Percentiles rank a stretch among this genome's conserved stretches.
These are phyloP conservation scores for Pyronema domesticum DNA, from an alignment of 495 filamentous ascomycete species.

Conservation along the genomic window DNA sequence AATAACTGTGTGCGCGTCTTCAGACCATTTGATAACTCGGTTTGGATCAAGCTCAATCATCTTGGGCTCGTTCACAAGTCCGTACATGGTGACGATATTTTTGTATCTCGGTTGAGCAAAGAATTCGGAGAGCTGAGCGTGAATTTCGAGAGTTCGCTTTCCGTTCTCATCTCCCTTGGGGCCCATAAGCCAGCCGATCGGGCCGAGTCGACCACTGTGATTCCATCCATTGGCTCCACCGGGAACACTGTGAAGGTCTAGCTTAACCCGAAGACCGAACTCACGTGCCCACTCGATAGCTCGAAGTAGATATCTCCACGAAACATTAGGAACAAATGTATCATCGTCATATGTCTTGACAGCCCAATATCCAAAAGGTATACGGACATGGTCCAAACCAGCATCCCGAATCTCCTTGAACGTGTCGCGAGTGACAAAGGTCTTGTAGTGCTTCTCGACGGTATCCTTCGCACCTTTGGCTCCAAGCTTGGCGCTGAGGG, in stretches of 20 bases:
- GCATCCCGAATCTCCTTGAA: conserved; percentile 72
- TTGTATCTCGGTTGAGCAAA: conserved; percentile 73
- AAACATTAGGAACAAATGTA: conserved; percentile 68
- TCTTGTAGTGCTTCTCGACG: conserved; percentile 79
- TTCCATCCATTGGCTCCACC: conserved; percentile 87
- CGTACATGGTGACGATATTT: conserved; percentile 69
- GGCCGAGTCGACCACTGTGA: conserved; percentile 58
- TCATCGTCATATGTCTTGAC: conserved; percentile 71
- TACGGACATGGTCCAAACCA: conserved; percentile 88
- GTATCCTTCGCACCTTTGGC: conserved; percentile 37
- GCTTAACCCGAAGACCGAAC: conserved; percentile 81
- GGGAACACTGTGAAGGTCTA: conserved; percentile 74
- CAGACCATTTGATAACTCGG: conserved; percentile 53
- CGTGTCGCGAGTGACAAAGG: conserved; percentile 65
- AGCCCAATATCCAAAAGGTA: conserved; percentile 92
- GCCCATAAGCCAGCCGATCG: conserved; percentile 65
- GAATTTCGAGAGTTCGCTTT: conserved; percentile 62
- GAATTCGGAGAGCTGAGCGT: conserved; percentile 62
- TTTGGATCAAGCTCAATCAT: conserved; percentile 46
- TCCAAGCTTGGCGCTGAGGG: conserved; percentile 52
- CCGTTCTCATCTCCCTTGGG: conserved; percentile 46
- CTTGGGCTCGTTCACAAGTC: conserved; percentile 70
- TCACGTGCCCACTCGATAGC: conserved; percentile 87
- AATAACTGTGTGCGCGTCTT: conserved; percentile 42
- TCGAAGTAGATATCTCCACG: conserved; percentile 87